Evolutionary conservation across 768 basidiomycete genomes (phyloP), one percentile per base, ranked within the genome.

Genomic region (Gloeopeniophorella convolvens): DNA sequence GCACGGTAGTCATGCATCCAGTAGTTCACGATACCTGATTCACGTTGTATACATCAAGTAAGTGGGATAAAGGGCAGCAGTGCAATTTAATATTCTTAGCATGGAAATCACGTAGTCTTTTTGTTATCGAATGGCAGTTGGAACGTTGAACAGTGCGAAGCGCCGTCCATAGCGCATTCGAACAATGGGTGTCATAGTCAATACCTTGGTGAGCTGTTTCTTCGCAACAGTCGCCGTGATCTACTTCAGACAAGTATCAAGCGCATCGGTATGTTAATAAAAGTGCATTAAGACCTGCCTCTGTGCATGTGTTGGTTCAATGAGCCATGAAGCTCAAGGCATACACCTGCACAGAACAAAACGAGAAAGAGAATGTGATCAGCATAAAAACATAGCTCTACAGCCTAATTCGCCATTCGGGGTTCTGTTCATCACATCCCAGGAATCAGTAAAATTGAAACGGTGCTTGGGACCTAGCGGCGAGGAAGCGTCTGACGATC

Each of bases 301-400:
- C 52, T 43, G 52, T 54, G 52, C 52, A 54, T 41, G 52, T 54
- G 46, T 48, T 47, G 46, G 41, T 48, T 54, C 32, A 31, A 54
- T 44, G 52, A 48, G 47, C 46, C 26, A 48, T 26, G 40, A 54
- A 18, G 47, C 52, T 31, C 52, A 48, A 44, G 42, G 52, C 36
- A 54, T 54, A 54, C 52, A 54, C 52, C 52, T 54, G 42, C 52
- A 54, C 52, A 54, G 52, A 54, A 45, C 42, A 55, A 50, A 58
- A 47, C 12, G 27, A 48, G 51, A 49, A 39, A 24, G 26, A 24
- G 28, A 43, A 40, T 41, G 49, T 42, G 50, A 61, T 53, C 52
- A 56, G 51, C 48, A 59, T 39, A 56, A 36, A 59, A 55, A 55
- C 47, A 43, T 51, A 54, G 58, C 46, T 54, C 42, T 55, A 48